These are phyloP conservation scores for Euphorbia tirucalli DNA, from an alignment of 345 rosid genomes.

Conservation along the genomic window DNA sequence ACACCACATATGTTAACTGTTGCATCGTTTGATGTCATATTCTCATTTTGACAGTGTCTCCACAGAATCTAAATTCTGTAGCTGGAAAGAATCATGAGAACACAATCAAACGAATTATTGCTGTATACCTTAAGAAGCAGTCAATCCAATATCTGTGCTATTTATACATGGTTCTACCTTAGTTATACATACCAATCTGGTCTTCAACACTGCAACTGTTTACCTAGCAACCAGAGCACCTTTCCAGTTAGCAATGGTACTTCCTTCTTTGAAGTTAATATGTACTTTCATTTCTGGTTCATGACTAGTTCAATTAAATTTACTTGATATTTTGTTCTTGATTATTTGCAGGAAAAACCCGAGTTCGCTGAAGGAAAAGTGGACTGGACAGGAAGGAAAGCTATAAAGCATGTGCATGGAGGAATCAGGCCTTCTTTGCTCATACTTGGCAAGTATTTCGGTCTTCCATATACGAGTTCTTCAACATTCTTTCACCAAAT, in stretches of 20 bases:
- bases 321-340: neutral
- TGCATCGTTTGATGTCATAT: neutral
- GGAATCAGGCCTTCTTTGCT: constrained; percentile 41
- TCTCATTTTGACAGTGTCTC: constrained; percentile 2
- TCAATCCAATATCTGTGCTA: neutral
- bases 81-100: neutral
- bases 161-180: neutral
- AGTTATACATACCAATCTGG: neutral
- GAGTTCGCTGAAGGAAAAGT: constrained; percentile 50
- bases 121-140: neutral
- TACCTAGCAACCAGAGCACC: neutral
- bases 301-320: neutral
- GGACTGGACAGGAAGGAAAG: constrained; percentile 55
- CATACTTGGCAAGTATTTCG: constrained; percentile 31
- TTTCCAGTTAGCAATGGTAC: constrained; percentile 10
- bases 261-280: neutral
- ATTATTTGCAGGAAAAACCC: constrained; percentile 34
- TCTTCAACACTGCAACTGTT: neutral
- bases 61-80: neutral
- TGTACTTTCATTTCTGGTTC: neutral
- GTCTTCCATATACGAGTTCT: neutral
- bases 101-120: neutral
- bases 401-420: constrained; percentile 50
- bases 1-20: neutral
- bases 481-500: neutral